Evolutionary conservation across 768 basidiomycete species (phyloP).

Genomic region (Arthromyces matolae): DNA sequence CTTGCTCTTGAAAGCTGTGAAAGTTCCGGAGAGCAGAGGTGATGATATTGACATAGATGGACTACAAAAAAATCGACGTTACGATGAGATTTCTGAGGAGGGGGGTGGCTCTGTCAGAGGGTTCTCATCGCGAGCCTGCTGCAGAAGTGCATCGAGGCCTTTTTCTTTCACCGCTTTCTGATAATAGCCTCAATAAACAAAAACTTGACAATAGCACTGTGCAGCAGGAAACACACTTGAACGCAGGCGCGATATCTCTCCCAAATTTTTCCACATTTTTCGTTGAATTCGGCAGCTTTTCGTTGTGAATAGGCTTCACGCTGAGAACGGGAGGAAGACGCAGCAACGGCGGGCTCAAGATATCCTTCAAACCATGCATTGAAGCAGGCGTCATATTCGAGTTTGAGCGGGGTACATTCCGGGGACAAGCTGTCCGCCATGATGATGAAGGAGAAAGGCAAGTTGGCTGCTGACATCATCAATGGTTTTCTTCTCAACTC

Average conservation of each 20-base stretch:
- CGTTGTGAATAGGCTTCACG: slow-evolving; percentile 61
- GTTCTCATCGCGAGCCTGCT: slow-evolving; percentile 79
- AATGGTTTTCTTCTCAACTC: slow-evolving; percentile 19
- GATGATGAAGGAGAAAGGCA: background rate
- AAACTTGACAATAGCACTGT: background rate
- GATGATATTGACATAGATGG: too few species aligned
- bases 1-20: too few species aligned
- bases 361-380: slow-evolving; percentile 98
- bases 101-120: slow-evolving; percentile 61
- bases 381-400: slow-evolving; percentile 90
- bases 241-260: slow-evolving; percentile 76
- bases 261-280: slow-evolving; percentile 83
- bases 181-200: background rate
- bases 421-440: slow-evolving; percentile 82
- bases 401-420: slow-evolving; percentile 88
- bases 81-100: slow-evolving; percentile 7
- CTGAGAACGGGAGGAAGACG: slow-evolving; percentile 35
- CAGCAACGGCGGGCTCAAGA: slow-evolving; percentile 71
- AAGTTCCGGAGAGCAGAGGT: too few species aligned
- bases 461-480: background rate
- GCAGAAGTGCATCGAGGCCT: slow-evolving; percentile 69
- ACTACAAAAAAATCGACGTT: background rate
- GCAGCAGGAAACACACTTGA: slow-evolving; percentile 76
- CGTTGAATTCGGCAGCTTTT: slow-evolving; percentile 87
- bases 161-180: slow-evolving; percentile 80